These are phyloP conservation scores for Candida verbasci DNA, from an alignment of 805 yeast genomes.

Conservation along the genomic window DNA sequence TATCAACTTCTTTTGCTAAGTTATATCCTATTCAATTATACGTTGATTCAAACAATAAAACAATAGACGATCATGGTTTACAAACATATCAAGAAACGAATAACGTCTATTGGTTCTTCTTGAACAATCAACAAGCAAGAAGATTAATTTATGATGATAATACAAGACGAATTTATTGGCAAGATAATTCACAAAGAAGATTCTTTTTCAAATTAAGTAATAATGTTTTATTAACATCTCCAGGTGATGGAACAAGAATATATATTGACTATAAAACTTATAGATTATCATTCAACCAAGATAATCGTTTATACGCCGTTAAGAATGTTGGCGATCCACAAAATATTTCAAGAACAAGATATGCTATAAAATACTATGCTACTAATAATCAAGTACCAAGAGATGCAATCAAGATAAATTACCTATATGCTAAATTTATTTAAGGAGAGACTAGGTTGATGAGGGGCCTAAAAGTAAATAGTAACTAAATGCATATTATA, in stretches of 20 bases:
- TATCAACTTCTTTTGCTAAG: conserved; percentile 5
- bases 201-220: neutral
- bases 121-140: neutral
- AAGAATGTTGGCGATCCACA: conserved; percentile 4
- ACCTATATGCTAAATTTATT: conserved; percentile 1
- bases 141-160: conserved; percentile 1
- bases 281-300: neutral
- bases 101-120: conserved; percentile 1
- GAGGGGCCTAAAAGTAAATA: too few species aligned
- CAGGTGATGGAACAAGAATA: neutral
- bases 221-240: neutral
- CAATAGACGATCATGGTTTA: conserved; percentile 1
- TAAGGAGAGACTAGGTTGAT: neutral
- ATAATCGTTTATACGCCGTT: conserved; percentile 3
- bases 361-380: conserved; percentile 2
- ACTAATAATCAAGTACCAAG: conserved; percentile 1
- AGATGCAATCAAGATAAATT: conserved; percentile 2
- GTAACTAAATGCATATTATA: too few species aligned
- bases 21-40: conserved; percentile 1
- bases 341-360: neutral
- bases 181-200: neutral
- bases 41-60: conserved; percentile 3
- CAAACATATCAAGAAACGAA: neutral
- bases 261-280: neutral
- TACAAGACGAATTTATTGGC: neutral